Base-by-base conservation (phyloP, 176 grass and related monocot genomes). In the Urochloa ruziziensis region DNA sequence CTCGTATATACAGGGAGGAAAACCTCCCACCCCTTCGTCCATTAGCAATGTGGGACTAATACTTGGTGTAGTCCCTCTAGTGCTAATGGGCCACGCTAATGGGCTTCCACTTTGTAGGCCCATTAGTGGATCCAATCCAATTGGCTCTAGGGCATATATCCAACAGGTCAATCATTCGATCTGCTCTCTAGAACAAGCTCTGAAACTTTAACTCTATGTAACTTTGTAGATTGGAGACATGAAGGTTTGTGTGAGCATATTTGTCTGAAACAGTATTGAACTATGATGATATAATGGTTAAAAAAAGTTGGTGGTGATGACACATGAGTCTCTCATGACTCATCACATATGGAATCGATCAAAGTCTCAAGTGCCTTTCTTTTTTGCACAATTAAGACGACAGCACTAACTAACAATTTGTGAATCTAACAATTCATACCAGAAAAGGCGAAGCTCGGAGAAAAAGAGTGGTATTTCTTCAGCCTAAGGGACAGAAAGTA, bases 401-500 rank as follows among this genome's bases (percentile, higher is more conserved):
- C n/a, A n/a, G n/a, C n/a, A n/a, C 43, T 2, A 1, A 19, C 35
- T 80, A 80, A 49, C 11, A 8, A 5, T 83, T 49, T 42, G 14
- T 34, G 23, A 47, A 33, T 82, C 1, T 21, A 28, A 53, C 2
- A 52, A 77, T 4, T 29, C 47, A 36, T 76, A 68, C 2, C 40
- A 97, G 94, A 82, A 23, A 97, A 97, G 37, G 92, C 94, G 0
- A 97, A 94, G 36, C 90, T 97, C 43, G 94, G 94, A 48, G 94
- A 97, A 64, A 97, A 97, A 2, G 94, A 97, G 58, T 97, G 94
- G 94, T 97, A 97, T 34, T 97, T 97, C 92, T 97, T 97, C 59
- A 94, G 90, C 62, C 35, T 94, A 21, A 82, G 81, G 0, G 94
- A 97, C 60, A 81, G 92, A 1, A 97, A 97, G 74, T 97, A 97